Conservation (phyloP, 2,329 filamentous ascomycete species). For the Zymoseptoria pseudotritici region DNA sequence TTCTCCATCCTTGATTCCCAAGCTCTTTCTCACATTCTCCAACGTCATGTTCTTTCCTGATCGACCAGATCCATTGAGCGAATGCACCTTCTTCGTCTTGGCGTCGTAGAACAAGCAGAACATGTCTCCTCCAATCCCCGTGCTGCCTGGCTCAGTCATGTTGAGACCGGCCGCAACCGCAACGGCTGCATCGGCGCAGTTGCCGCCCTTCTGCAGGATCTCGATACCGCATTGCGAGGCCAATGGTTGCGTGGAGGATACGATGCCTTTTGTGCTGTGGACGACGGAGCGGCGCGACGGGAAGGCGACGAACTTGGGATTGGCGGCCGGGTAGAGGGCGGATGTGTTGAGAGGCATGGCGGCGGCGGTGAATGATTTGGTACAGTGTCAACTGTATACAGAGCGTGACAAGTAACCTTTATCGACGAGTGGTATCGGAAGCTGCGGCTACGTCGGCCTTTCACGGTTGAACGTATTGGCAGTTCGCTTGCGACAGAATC, state of each 20-base stretch:
- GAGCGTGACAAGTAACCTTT: not conserved
- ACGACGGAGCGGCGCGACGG: conserved; percentile 82
- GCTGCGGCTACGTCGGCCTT: not conserved
- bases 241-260: conserved; percentile 81
- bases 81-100: conserved; percentile 69
- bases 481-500: not conserved
- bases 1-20: conserved; percentile 56
- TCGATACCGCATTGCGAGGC: conserved; percentile 82
- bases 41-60: conserved; percentile 62
- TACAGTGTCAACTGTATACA: not conserved
- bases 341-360: conserved; percentile 43
- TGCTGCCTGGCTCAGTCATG: conserved; percentile 85
- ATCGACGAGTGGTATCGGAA: not conserved
- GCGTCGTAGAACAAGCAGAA: conserved; percentile 92
- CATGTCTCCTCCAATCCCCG: conserved; percentile 94
- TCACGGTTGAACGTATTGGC: not conserved
- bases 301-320: conserved; percentile 55
- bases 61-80: conserved; percentile 90
- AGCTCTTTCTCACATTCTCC: conserved; percentile 60
- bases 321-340: conserved; percentile 44
- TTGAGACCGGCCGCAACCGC: conserved; percentile 89
- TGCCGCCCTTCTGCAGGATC: conserved; percentile 79
- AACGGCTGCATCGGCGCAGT: conserved; percentile 93
- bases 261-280: conserved; percentile 86
- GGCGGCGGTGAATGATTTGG: not conserved